Evolutionary conservation across 495 filamentous ascomycete species (phyloP), one percentile per base, ranked within the genome.

Genomic region (Delitschia confertaspora): DNA sequence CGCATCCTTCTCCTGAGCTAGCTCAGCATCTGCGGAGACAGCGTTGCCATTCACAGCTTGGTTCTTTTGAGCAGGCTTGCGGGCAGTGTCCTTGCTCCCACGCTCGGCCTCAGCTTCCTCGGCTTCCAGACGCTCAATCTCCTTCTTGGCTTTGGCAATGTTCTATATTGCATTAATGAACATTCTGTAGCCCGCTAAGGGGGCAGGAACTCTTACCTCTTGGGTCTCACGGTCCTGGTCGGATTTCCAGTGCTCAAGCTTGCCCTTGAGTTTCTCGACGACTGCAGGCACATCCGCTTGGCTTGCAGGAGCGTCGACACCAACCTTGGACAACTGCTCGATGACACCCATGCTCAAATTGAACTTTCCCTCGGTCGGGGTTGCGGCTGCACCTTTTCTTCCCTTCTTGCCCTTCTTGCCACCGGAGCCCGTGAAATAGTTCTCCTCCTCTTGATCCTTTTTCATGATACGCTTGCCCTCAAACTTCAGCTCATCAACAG

Each of bases 401-500:
- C 84, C 86, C 75, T 93, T 93, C 64, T 88, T 88, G 57, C 88
- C 88, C 69, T 81, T 85, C 78, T 94, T 94, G n/a, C 78, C 78
- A 21, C 74, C 76, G 32, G 70, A 75, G 11, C 86, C 83, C 24
- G 79, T 71, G 31, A 95, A 82, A 72, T 93, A 95, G 48, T 84
- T 80, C 9, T 93, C 89, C 37, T 93, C 85, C 8, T 79, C 75
- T 39, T 86, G 82, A 47, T 86, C 73, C 74, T 95, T 95, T 65
- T 78, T 80, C 23, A 80, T 62, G 11, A 95, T 65, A 53, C 70
- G 74, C 38, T 74, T 80, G 30, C 91, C 91, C 72, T 87, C 87
- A 42, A 88, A 69, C 38, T 69, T 76, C 10, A 78, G 70, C 52
- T 76, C 80, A 42, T 91, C 86, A 9, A 95, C 81, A 25, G 75